Evolutionary conservation across 164 flowering plant genomes (phyloP).

Genomic region (Echeveria elegans): DNA sequence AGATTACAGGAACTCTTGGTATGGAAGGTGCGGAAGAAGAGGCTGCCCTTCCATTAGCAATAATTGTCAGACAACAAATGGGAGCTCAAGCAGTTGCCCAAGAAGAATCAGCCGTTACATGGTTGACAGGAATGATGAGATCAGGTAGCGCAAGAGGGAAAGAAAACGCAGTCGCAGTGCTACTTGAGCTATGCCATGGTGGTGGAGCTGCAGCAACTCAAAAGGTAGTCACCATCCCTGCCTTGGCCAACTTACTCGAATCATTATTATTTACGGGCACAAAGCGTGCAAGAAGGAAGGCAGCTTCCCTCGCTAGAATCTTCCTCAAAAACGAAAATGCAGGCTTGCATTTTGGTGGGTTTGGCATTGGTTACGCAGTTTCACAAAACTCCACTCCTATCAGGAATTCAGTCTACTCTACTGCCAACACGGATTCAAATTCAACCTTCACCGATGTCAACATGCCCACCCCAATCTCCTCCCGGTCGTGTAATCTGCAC

Average conservation of each 20-base stretch:
- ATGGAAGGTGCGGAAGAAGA: slow-evolving; percentile 81
- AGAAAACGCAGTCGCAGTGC: slow-evolving; percentile 86
- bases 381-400: neutral
- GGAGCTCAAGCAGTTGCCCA: slow-evolving; percentile 69
- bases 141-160: slow-evolving; percentile 79
- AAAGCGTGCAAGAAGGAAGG: slow-evolving; percentile 83
- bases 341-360: too few species aligned
- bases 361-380: slow-evolving; percentile 6
- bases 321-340: slow-evolving; percentile 37
- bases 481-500: slow-evolving; percentile 25
- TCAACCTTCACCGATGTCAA: neutral
- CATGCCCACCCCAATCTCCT: neutral
- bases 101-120: slow-evolving; percentile 58
- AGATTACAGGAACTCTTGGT: slow-evolving; percentile 53
- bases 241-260: slow-evolving; percentile 62
- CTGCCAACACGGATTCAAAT: neutral
- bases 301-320: slow-evolving; percentile 85
- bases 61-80: slow-evolving; percentile 60
- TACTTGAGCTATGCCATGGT: slow-evolving; percentile 73
- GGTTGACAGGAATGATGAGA: slow-evolving; percentile 74
- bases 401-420: neutral
- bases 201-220: slow-evolving; percentile 67
- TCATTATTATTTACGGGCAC: slow-evolving; percentile 68
- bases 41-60: slow-evolving; percentile 78
- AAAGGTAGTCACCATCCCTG: slow-evolving; percentile 59